Percentiles rank a stretch among this genome's conserved stretches.
These are phyloP conservation scores for Endogone sp. DNA, from an alignment of 192 early-diverging fungal species.

Conservation along the genomic window DNA sequence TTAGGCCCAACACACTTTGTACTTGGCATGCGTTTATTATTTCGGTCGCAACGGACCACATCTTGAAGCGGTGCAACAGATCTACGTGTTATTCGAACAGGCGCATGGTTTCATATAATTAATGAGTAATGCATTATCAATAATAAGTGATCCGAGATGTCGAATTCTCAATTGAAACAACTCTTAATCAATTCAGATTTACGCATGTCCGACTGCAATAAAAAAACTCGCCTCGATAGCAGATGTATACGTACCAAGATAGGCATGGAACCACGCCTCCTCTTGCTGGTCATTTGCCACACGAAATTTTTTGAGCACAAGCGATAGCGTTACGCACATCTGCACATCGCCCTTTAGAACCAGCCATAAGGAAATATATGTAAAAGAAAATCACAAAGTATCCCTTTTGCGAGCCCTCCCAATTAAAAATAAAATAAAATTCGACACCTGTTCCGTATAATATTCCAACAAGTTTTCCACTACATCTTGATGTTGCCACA, in stretches of 20 bases:
- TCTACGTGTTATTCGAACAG: too few species aligned
- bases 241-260: constrained; percentile 50
- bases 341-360: constrained; percentile 60
- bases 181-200: too few species aligned
- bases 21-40: constrained; percentile 54
- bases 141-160: too few species aligned
- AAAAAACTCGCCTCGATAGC: not conserved
- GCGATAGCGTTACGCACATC: constrained; percentile 70
- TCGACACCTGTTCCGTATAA: constrained; percentile 64
- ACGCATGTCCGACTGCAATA: too few species aligned
- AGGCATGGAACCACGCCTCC: constrained; percentile 65
- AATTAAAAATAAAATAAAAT: too few species aligned
- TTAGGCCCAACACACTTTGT: constrained; percentile 33
- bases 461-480: constrained; percentile 59
- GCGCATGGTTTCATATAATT: not conserved
- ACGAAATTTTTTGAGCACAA: constrained; percentile 48
- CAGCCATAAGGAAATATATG: constrained; percentile 6
- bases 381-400: not conserved
- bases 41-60: constrained; percentile 61
- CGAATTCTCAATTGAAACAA: not conserved
- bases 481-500: constrained; percentile 42
- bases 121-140: too few species aligned
- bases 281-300: constrained; percentile 38
- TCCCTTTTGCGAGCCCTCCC: too few species aligned
- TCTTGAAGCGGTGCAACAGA: constrained; percentile 64